phyloP scores from a whole-genome alignment of 768 basidiomycete genomes.

The Psilocybe tampanensis region DNA sequence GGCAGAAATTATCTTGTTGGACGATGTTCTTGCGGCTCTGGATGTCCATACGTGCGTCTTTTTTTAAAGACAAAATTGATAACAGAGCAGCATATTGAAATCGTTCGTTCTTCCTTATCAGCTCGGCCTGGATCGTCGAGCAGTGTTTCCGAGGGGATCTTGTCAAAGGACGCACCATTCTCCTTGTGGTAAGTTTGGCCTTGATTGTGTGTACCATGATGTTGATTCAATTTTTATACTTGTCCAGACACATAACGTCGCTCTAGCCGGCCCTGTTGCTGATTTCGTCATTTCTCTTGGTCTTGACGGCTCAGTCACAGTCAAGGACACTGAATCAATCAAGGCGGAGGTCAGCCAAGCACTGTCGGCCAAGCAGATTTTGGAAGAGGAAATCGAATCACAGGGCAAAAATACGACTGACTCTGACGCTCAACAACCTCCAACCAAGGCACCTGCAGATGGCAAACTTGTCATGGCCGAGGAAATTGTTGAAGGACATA shows the following conservation, averaged over 20 bases:
- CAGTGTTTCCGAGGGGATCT: constrained; percentile 79
- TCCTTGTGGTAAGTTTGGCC: constrained; percentile 62
- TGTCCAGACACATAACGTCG: constrained; percentile 53
- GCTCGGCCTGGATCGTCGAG: constrained; percentile 46
- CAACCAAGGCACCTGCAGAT: constrained; percentile 22
- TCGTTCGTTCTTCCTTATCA: background rate
- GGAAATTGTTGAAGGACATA: constrained; percentile 48
- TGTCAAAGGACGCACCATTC: constrained; percentile 70
- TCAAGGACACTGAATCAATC: constrained; percentile 51
- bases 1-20: constrained; percentile 67
- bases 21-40: constrained; percentile 71
- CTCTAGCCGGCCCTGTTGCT: constrained; percentile 50
- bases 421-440: background rate
- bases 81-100: constrained; percentile 39
- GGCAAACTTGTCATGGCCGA: constrained; percentile 66
- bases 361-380: constrained; percentile 23
- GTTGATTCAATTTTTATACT: too few species aligned
- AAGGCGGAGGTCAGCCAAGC: constrained; percentile 37
- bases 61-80: background rate
- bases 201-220: too few species aligned
- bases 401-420: constrained; percentile 10
- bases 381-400: constrained; percentile 15
- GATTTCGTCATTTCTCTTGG: constrained; percentile 56
- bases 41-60: constrained; percentile 38
- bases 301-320: constrained; percentile 48